phyloP scores from a whole-genome alignment of 805 yeast species.

The Wickerhamomyces subpelliculosus region DNA sequence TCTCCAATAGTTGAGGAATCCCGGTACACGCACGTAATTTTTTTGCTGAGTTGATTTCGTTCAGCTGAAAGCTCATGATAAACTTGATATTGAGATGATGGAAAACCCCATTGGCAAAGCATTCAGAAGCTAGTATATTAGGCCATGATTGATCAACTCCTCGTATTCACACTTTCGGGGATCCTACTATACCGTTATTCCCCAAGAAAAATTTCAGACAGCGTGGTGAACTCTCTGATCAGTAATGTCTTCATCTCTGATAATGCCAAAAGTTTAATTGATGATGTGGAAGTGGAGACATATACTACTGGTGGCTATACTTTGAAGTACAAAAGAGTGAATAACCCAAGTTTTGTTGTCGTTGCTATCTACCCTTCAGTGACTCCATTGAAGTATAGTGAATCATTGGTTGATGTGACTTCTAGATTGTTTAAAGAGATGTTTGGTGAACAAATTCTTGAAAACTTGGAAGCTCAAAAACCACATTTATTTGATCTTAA shows the following conservation, averaged over 20 bases:
- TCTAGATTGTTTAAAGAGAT: conserved; percentile 25
- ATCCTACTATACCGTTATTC: conserved; percentile 42
- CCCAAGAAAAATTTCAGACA: conserved; percentile 31
- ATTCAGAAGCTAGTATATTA: too few relatives aligned
- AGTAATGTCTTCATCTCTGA: conserved; percentile 41
- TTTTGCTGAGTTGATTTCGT: too few relatives aligned
- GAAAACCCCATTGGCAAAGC: too few relatives aligned
- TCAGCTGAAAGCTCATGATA: too few relatives aligned
- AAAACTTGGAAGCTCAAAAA: conserved; percentile 22
- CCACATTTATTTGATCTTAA: conserved; percentile 23
- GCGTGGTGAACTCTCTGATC: conserved; percentile 40
- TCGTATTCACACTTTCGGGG: conserved; percentile 47
- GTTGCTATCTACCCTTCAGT: conserved; percentile 36
- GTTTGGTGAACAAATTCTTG: conserved; percentile 20
- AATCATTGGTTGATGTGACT: conserved; percentile 25
- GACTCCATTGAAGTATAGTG: conserved; percentile 28
- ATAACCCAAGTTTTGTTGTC: conserved; percentile 36
- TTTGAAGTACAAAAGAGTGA: conserved; percentile 35
- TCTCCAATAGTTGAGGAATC: too few relatives aligned
- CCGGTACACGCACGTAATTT: too few relatives aligned
- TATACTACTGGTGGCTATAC: conserved; percentile 34
- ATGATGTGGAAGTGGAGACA: conserved; percentile 18
- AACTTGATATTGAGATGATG: too few relatives aligned
- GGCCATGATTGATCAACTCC: conserved; percentile 40
- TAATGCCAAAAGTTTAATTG: conserved; percentile 16